phyloP scores from a whole-genome alignment of 2,329 filamentous ascomycete genomes.

The Monosporascus sp. region DNA sequence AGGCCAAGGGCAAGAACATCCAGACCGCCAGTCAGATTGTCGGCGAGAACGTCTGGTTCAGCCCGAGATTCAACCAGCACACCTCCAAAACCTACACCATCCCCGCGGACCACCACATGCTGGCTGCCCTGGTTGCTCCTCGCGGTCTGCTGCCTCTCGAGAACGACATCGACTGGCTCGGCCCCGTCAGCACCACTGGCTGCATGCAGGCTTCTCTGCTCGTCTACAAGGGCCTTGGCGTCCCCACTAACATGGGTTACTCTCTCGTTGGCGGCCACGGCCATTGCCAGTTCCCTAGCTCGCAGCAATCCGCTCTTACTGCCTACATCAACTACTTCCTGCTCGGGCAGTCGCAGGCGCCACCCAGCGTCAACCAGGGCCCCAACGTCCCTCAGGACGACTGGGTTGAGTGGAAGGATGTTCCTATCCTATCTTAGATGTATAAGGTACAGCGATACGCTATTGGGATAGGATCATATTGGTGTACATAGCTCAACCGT shows the following conservation, averaged over 20 bases:
- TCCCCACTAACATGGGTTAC: slow-evolving; percentile 52
- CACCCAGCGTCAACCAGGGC: slow-evolving; percentile 33
- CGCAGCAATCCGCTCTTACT: slow-evolving; percentile 46
- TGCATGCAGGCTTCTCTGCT: slow-evolving; percentile 52
- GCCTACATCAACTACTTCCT: slow-evolving; percentile 54
- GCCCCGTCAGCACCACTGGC: slow-evolving; percentile 50
- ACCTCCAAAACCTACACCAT: slow-evolving; percentile 40
- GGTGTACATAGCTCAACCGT: neutral
- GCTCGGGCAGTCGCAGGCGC: slow-evolving; percentile 30
- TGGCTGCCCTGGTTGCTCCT: slow-evolving; percentile 52
- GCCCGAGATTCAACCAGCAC: slow-evolving; percentile 48
- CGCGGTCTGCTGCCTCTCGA: slow-evolving; percentile 51
- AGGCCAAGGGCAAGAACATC: slow-evolving; percentile 50
- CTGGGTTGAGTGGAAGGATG: slow-evolving; percentile 39
- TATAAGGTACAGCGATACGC: neutral
- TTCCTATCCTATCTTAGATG: slow-evolving; percentile 30
- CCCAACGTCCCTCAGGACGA: slow-evolving; percentile 31
- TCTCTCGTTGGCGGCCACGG: slow-evolving; percentile 49
- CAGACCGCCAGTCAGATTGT: slow-evolving; percentile 57
- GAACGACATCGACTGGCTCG: slow-evolving; percentile 57
- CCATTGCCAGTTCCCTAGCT: slow-evolving; percentile 52
- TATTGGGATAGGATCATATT: too few species aligned
- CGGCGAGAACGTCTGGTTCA: slow-evolving; percentile 61
- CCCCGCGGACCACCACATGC: slow-evolving; percentile 54
- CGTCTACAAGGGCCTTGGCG: slow-evolving; percentile 50